Evolutionary conservation across 139 green algal genomes (phyloP), one percentile per base, ranked within the genome.

Genomic region (Dunaliella primolecta): DNA sequence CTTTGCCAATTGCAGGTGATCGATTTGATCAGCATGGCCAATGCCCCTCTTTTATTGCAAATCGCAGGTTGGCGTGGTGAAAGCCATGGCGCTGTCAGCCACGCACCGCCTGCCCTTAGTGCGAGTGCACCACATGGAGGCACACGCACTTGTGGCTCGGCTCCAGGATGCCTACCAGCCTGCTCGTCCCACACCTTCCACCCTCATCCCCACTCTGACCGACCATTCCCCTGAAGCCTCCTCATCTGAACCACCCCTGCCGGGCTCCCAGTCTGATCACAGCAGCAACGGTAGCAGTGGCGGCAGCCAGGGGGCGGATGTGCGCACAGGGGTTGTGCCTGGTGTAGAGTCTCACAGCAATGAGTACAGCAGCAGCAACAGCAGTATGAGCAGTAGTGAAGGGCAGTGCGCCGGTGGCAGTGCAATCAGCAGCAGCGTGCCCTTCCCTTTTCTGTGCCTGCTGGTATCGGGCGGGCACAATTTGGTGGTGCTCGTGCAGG

Each of bases 101-200:
- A 20, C 81, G 31, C 86, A 95, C 86, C 36, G 81, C 1, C 80
- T 98, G 25, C 94, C 94, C 0, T 84, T 99, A 0, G 88, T 99
- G 7, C 87, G 89, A 3, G 92, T 99, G 23, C 97, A 99, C 84
- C 97, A 99, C 89, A 98, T 99, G 96, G 97, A 99, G 91, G 97
- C 97, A 1, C 97, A 99, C 85, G 93, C 95, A 0, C 89, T 99
- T n/a, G 93, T 99, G 32, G 95, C 95, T 0, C 85, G 96, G 3
- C 64, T 95, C 86, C 72, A 78, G 2, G 46, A 64, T 64, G 46
- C 46, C 7, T 64, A 64, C 56, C 81, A 1, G 81, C 75, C 29
- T 80, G 76, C 37, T 75, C 84, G 2, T 1, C 78, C 30, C 72
- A 82, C 29, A 74, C 75, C 24, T 56, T 23, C 7, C 7, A 31